Evolutionary conservation across 768 basidiomycete genomes (phyloP), one percentile per base, ranked within the genome.

Genomic region (Mycena epipterygia): DNA sequence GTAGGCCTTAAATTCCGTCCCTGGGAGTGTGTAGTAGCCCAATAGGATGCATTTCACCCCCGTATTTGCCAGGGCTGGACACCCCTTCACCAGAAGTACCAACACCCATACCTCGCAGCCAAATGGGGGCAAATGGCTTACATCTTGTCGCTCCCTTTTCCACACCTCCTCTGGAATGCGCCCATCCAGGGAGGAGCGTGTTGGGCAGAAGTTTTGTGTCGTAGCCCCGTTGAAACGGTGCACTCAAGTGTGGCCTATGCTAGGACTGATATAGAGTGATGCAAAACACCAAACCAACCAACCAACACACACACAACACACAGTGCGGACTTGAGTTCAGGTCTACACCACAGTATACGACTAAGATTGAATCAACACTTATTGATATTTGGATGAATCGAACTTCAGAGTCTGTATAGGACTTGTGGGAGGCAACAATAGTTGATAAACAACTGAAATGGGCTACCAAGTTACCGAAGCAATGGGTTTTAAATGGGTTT

Each of bases 201-300:
- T 60, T 19, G 58, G 58, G 42, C 58, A 60, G 30, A 30, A 60
- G 42, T 60, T 60, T 1, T 42, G 58, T 2, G 58, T 60, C 0
- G 16, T 23, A 1, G 58, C 58, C 2, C 29, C 42, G 25, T 60
- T 39, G 37, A 8, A n/a, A n/a, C n/a, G n/a, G n/a, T n/a, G n/a
- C n/a, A n/a, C n/a, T n/a, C n/a, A n/a, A n/a, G n/a, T n/a, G n/a
- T n/a, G n/a, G n/a, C n/a, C n/a, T n/a, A n/a, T n/a, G n/a, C n/a
- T n/a, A n/a, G n/a, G n/a, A n/a, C n/a, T n/a, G n/a, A n/a, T n/a
- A n/a, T n/a, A n/a, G n/a, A n/a, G n/a, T n/a, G n/a, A n/a, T n/a
- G n/a, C n/a, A n/a, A n/a, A n/a, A n/a, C n/a, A n/a, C n/a, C n/a
- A n/a, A n/a, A n/a, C n/a, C n/a, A n/a, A n/a, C n/a, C n/a, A n/a